Evolutionary conservation across 2,329 filamentous ascomycete genomes (phyloP).

Genomic region (Raffaelea deltoideospora): DNA sequence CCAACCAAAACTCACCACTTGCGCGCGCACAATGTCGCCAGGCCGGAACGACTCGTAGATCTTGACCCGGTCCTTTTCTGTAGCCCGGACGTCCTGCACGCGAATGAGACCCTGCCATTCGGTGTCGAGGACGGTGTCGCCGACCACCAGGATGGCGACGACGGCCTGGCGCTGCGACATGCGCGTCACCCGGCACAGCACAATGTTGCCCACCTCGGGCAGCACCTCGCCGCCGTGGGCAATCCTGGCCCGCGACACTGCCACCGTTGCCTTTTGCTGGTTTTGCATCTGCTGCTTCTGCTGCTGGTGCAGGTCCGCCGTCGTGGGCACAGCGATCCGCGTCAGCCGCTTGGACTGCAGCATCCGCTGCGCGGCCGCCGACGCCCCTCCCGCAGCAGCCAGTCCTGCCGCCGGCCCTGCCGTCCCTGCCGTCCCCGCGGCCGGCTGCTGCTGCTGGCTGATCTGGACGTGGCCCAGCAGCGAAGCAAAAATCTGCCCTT

Average conservation of each 20-base stretch:
- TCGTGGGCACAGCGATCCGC: conserved; percentile 30
- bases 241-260: conserved; percentile 31
- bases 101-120: conserved; percentile 78
- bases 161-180: conserved; percentile 75
- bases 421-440: conserved; percentile 8
- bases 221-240: conserved; percentile 43
- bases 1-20: conserved; percentile 51
- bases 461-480: conserved; percentile 59
- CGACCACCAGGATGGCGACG: conserved; percentile 73
- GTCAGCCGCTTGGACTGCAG: conserved; percentile 44
- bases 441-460: conserved; percentile 27
- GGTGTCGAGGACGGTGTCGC: conserved; percentile 54
- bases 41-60: conserved; percentile 85
- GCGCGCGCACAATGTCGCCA: conserved; percentile 77
- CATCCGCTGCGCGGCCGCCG: not conserved
- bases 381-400: not conserved
- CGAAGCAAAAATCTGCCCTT: conserved; percentile 63
- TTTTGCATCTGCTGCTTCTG: too few species aligned
- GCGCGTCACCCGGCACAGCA: conserved; percentile 74
- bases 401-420: not conserved
- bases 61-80: conserved; percentile 89
- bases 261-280: conserved; percentile 36
- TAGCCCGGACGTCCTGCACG: conserved; percentile 81
- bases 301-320: conserved; percentile 26
- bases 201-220: conserved; percentile 64